phyloP scores from a whole-genome alignment of 352 stramenopile genomes.

The Peronospora belbahrii region DNA sequence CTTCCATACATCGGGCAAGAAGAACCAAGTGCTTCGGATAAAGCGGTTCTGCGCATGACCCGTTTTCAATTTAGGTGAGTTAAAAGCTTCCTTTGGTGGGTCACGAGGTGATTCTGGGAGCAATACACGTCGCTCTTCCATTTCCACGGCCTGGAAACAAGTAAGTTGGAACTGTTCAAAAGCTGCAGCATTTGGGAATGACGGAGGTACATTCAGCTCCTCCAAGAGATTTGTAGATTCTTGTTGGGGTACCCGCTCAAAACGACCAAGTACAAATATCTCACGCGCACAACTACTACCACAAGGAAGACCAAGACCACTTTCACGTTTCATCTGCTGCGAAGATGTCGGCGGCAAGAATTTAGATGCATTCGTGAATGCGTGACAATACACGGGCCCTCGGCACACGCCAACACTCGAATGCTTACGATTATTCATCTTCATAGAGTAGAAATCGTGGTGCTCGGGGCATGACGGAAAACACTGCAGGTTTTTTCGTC shows the following conservation, averaged over 20 bases:
- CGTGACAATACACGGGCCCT: constrained; percentile 70
- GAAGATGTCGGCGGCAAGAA: constrained; percentile 18
- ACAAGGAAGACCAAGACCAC: constrained; percentile 28
- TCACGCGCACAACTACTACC: constrained; percentile 41
- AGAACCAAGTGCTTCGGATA: constrained; percentile 78
- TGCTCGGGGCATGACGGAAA: constrained; percentile 83
- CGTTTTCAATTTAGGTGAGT: background rate
- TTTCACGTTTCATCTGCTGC: constrained; percentile 59
- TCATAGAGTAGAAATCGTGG: constrained; percentile 87
- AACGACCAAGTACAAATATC: constrained; percentile 67
- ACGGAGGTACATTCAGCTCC: constrained; percentile 34
- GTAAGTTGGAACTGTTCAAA: constrained; percentile 76
- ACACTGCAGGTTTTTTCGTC: constrained; percentile 86
- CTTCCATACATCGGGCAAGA: constrained; percentile 83
- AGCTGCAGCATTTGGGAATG: constrained; percentile 32
- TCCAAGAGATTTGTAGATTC: constrained; percentile 43
- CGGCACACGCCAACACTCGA: constrained; percentile 77
- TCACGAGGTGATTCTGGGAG: constrained; percentile 14
- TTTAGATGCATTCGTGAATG: constrained; percentile 31
- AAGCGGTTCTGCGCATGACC: constrained; percentile 8
- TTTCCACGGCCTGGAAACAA: constrained; percentile 76
- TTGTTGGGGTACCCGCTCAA: constrained; percentile 69
- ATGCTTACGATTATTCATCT: constrained; percentile 86
- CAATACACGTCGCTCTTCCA: constrained; percentile 55
- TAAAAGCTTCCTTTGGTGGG: background rate